phyloP scores from a whole-genome alignment of 2,329 filamentous ascomycete genomes.

The Fusarium palustre region DNA sequence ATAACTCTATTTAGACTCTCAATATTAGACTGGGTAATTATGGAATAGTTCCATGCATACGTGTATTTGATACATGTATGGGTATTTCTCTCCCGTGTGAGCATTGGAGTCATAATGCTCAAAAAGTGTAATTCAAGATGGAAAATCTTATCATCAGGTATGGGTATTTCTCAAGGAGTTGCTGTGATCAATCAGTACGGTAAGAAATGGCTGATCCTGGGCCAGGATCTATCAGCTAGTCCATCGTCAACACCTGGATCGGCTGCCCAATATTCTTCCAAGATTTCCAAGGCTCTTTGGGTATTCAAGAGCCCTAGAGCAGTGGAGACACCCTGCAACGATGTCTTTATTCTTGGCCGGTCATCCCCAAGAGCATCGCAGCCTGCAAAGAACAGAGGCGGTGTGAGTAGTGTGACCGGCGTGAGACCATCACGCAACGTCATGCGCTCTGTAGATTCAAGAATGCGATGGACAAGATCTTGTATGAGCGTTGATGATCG shows the following conservation, averaged over 20 bases:
- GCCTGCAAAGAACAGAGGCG: slow-evolving; percentile 32
- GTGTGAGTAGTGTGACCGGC: slow-evolving; percentile 27
- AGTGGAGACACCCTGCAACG: slow-evolving; percentile 28
- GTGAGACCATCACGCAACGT: slow-evolving; percentile 32
- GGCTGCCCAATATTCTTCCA: slow-evolving; percentile 25
- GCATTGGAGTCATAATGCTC: too few relatives aligned
- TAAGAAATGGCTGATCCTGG: slow-evolving; percentile 25
- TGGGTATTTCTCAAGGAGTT: too few relatives aligned
- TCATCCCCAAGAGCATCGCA: slow-evolving; percentile 30
- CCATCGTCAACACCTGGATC: slow-evolving; percentile 27
- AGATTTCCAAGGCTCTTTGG: slow-evolving; percentile 29
- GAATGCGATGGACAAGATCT: slow-evolving; percentile 12
- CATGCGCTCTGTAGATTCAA: slow-evolving; percentile 23
- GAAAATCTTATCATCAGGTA: too few relatives aligned
- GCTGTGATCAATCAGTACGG: slow-evolving; percentile 24
- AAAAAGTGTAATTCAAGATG: too few relatives aligned
- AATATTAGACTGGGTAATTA: not conserved
- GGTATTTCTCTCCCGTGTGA: too few relatives aligned
- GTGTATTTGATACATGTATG: not conserved
- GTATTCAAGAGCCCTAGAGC: slow-evolving; percentile 27
- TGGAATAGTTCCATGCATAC: not conserved
- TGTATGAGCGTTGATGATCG: slow-evolving; percentile 23
- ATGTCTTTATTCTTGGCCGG: slow-evolving; percentile 23
- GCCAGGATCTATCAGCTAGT: slow-evolving; percentile 23
- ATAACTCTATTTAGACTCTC: not conserved